Percentiles rank a stretch among this genome's conserved stretches.
These are phyloP conservation scores for Simplicillium sp. DNA, from an alignment of 2,329 filamentous ascomycete genomes.

Conservation along the genomic window DNA sequence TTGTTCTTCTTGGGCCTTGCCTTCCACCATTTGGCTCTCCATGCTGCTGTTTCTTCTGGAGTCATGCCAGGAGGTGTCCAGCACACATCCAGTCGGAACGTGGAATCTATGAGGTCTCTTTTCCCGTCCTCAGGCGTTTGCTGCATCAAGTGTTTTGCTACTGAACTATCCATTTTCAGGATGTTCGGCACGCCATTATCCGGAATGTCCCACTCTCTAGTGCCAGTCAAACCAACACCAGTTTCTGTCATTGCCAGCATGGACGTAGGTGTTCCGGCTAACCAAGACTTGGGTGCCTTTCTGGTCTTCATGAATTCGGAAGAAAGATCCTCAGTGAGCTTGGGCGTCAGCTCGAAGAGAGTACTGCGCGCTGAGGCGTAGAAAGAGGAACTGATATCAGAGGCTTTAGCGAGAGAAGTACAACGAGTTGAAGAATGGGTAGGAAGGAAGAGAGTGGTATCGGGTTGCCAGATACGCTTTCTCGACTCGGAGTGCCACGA, in stretches of 20 bases:
- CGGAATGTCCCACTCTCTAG: not conserved
- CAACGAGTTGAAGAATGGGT: conserved; percentile 21
- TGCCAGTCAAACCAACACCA: not conserved
- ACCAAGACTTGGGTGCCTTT: not conserved
- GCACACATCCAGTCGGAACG: not conserved
- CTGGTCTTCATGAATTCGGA: not conserved
- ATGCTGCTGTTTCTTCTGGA: too few relatives aligned
- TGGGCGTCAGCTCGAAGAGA: conserved; percentile 30
- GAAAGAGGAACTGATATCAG: conserved; percentile 35
- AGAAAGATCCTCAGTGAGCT: conserved; percentile 14
- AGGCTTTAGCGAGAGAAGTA: conserved; percentile 37
- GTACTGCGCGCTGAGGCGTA: conserved; percentile 40
- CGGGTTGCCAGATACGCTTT: conserved; percentile 35
- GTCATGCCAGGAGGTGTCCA: not conserved
- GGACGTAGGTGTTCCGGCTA: not conserved
- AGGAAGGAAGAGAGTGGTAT: conserved; percentile 36
- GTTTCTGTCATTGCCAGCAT: not conserved
- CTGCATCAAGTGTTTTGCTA: too few relatives aligned
- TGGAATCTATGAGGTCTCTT: not conserved
- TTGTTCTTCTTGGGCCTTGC: too few relatives aligned
- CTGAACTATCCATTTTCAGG: not conserved
- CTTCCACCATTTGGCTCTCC: too few relatives aligned
- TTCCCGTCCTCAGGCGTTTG: not conserved
- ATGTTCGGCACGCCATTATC: not conserved
- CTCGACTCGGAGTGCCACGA: conserved; percentile 37